Evolutionary conservation across 2,329 filamentous ascomycete genomes (phyloP), one percentile per base, ranked within the genome.

Genomic region (Cladosporium sp.): DNA sequence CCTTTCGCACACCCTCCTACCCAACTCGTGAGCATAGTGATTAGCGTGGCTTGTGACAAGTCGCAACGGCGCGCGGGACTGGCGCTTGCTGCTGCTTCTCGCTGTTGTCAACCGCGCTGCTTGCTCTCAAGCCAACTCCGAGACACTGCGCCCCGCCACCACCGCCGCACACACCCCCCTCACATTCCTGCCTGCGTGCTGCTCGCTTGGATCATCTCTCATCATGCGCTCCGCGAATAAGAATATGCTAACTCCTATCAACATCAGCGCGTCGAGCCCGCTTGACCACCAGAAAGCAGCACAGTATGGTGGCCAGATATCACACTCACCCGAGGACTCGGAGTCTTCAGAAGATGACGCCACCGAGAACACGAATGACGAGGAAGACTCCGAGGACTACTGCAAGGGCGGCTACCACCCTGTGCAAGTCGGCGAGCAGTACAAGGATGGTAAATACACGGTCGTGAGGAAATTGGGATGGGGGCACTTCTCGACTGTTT

Each of bases 401-500:
- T 96, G 92, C 80, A 97, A 97, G 73, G 93, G 93, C 64, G 93
- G 93, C 54, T 98, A 97, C 71, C 93, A 98, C 67, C 93, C 93
- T 2, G 93, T 98, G 43, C 80, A 83, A 62, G 86, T 97, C 53
- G 93, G 93, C 62, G 93, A 98, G 73, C 86, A 90, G 65, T 97
- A 96, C 80, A 97, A 97, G 69, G 89, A 97, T 68, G 91, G 89
- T 60, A 92, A 88, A 73, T 98, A 98, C 73, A 93, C 91, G 13
- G 84, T 97, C 52, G 87, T 97, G 69, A 86, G 91, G 72, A 97
- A 97, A 76, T 79, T 97, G 47, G 92, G 92, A 60, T 97, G 92
- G 92, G 93, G 93, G 56, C 92, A 97, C 67, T 98, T 97, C 74
- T 96, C 92, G n/a, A 98, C 92, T 29, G 92, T 97, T 60, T 97